Percentiles rank a stretch among this genome's conserved stretches.
phyloP scores from a whole-genome alignment of 768 basidiomycete genomes.

The Rhodotorula kratochvilovae region DNA sequence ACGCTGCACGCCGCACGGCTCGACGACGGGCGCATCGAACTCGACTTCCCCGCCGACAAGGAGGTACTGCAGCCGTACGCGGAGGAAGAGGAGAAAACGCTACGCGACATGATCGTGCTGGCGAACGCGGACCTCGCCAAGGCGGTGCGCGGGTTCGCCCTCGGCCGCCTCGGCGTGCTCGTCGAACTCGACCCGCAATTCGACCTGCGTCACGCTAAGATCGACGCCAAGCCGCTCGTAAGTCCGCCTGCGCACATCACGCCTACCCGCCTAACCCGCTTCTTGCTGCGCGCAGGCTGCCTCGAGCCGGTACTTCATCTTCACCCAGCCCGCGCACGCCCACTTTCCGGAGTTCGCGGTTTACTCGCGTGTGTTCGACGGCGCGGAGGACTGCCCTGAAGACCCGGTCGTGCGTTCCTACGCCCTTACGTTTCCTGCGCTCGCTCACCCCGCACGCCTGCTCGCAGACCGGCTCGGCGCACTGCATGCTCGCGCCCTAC shows the following conservation, averaged over 20 bases:
- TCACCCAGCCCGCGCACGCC: slow-evolving; percentile 24
- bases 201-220: not conserved
- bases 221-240: not conserved
- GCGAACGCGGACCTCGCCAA: not conserved
- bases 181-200: slow-evolving; percentile 7
- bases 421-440: not conserved
- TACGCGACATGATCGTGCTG: not conserved
- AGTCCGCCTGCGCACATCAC: not conserved
- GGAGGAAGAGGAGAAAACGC: not conserved
- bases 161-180: slow-evolving; percentile 13
- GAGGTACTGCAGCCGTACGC: not conserved
- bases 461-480: slow-evolving; percentile 43
- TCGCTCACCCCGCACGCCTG: not conserved
- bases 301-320: slow-evolving; percentile 9
- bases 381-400: slow-evolving; percentile 36
- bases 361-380: slow-evolving; percentile 44
- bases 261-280: rapidly evolving
- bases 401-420: slow-evolving; percentile 42
- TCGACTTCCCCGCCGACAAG: slow-evolving; percentile 41
- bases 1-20: slow-evolving; percentile 27
- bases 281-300: not conserved
- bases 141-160: not conserved
- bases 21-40: slow-evolving; percentile 31
- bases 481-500: slow-evolving; percentile 44
- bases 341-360: slow-evolving; percentile 29